Evolutionary conservation across 805 yeast species (phyloP).

Genomic region (Saturnispora serradocipensis): DNA sequence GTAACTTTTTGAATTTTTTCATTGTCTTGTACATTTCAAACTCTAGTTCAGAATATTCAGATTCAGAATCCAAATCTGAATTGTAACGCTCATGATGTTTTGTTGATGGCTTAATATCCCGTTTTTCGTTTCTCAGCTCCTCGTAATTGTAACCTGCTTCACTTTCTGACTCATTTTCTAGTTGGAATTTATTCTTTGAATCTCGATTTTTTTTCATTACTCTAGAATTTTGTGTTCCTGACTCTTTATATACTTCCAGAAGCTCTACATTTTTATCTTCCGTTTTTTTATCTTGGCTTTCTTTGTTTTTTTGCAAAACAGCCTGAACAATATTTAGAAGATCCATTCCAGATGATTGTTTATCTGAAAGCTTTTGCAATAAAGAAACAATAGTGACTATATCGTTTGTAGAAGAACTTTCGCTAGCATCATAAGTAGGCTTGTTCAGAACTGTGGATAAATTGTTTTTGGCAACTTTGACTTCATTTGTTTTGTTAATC

Average conservation of each 20-base stretch:
- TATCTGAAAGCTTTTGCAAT: background rate
- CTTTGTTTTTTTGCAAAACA: background rate
- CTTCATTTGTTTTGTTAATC: background rate
- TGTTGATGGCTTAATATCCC: background rate
- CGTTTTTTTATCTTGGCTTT: background rate
- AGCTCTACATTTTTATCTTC: background rate
- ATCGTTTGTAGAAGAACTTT: background rate
- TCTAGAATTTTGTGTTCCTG: background rate
- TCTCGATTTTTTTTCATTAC: background rate
- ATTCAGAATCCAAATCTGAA: background rate
- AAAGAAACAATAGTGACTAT: background rate
- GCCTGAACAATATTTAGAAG: background rate
- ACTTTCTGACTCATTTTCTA: background rate
- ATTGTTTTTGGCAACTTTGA: background rate
- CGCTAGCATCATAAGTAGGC: background rate
- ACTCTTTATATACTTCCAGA: background rate
- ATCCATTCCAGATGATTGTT: background rate
- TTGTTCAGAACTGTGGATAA: background rate
- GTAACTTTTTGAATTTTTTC: background rate
- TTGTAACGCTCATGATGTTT: background rate
- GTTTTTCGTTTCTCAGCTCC: background rate
- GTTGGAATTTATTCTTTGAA: background rate
- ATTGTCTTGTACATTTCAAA: constrained; percentile 1
- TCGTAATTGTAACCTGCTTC: background rate
- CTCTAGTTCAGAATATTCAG: background rate